These are phyloP conservation scores for Epichloe brachyelytri DNA, from an alignment of 2,329 filamentous ascomycete species.

Conservation along the genomic window DNA sequence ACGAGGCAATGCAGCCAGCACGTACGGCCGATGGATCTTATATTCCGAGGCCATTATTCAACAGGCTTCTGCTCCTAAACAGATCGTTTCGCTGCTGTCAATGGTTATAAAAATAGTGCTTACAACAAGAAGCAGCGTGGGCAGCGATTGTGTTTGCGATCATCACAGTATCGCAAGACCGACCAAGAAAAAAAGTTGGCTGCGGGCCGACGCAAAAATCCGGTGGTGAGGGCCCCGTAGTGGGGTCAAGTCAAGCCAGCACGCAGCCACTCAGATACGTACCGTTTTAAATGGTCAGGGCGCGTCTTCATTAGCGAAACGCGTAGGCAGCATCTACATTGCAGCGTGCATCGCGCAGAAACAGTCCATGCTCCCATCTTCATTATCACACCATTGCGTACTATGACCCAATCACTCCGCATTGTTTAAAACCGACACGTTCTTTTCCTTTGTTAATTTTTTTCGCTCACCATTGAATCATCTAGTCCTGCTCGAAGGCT, in stretches of 20 bases:
- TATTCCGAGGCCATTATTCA: constrained; percentile 43
- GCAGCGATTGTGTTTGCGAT: not conserved
- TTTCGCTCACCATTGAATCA: not conserved
- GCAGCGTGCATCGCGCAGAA: not conserved
- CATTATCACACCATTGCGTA: not conserved
- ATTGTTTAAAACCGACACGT: too few species aligned
- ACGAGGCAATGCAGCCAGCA: constrained; percentile 45
- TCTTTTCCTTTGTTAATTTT: too few species aligned
- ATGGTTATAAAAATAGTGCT: not conserved
- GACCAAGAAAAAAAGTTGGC: constrained; percentile 21
- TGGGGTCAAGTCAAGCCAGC: constrained; percentile 9
- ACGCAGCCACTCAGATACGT: constrained; percentile 7
- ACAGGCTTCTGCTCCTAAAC: not conserved
- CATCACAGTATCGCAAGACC: not conserved
- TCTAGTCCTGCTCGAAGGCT: not conserved
- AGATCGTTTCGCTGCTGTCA: not conserved
- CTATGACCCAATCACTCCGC: not conserved
- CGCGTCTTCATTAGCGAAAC: constrained; percentile 5
- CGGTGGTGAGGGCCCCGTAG: constrained; percentile 16
- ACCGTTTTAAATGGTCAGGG: constrained; percentile 5
- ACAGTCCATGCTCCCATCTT: not conserved
- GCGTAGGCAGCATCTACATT: not conserved
- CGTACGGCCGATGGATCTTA: constrained; percentile 51
- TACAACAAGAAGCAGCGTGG: not conserved
- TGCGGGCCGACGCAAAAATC: constrained; percentile 22